phyloP scores from a whole-genome alignment of 495 filamentous ascomycete species.

The Letharia lupina region DNA sequence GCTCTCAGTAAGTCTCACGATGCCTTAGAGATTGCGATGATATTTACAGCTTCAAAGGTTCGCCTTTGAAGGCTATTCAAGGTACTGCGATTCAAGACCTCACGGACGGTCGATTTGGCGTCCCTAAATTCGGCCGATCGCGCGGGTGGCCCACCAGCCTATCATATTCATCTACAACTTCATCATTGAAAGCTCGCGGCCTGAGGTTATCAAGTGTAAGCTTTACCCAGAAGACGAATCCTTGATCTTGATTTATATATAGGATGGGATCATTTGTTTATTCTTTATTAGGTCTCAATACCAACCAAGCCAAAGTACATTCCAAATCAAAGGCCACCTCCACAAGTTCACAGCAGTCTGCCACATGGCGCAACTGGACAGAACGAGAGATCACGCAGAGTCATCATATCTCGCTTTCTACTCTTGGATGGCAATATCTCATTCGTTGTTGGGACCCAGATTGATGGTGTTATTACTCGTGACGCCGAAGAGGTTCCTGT shows the following conservation, averaged over 20 bases:
- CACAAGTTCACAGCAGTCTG: not conserved
- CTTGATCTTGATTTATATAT: not conserved
- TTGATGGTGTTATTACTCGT: not conserved
- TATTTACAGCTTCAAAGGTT: slow-evolving; percentile 8
- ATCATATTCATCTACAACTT: not conserved
- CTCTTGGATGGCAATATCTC: slow-evolving; percentile 12
- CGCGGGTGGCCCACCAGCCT: not conserved
- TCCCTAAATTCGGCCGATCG: not conserved
- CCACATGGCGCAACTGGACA: not conserved
- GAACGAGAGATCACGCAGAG: slow-evolving; percentile 8
- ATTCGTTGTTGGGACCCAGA: slow-evolving; percentile 13
- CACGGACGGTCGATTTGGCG: not conserved
- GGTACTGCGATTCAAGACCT: slow-evolving; percentile 5
- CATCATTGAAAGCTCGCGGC: not conserved
- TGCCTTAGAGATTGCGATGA: not conserved
- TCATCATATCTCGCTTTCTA: slow-evolving; percentile 5
- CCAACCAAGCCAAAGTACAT: slow-evolving; percentile 8
- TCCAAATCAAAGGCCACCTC: not conserved
- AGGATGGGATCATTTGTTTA: not conserved
- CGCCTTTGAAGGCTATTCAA: slow-evolving; percentile 9
- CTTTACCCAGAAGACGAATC: not conserved
- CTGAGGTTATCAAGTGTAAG: not conserved
- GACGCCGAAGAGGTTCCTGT: slow-evolving; percentile 16
- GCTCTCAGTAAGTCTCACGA: not conserved
- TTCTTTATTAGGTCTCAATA: not conserved